These are phyloP conservation scores for Trichoderma arundinaceum DNA, from an alignment of 2,329 filamentous ascomycete species.

Conservation along the genomic window DNA sequence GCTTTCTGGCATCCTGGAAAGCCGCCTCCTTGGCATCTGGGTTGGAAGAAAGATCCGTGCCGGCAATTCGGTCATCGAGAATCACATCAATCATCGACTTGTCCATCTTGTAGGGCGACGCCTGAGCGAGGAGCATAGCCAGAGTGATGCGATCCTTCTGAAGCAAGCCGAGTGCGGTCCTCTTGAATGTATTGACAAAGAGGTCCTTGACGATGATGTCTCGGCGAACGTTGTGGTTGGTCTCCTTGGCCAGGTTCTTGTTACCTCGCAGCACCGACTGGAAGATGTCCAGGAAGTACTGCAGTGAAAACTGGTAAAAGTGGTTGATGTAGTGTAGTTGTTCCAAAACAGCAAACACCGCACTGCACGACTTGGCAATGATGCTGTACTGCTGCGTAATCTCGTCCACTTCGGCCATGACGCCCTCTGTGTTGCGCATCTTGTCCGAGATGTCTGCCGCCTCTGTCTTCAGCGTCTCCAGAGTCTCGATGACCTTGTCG, in stretches of 20 bases:
- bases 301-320: constrained; percentile 98
- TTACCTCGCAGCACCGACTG: constrained; percentile 86
- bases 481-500: constrained; percentile 95
- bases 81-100: constrained; percentile 85
- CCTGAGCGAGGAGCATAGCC: constrained; percentile 92
- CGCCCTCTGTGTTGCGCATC: constrained; percentile 94
- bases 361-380: constrained; percentile 93
- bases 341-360: constrained; percentile 94
- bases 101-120: constrained; percentile 95
- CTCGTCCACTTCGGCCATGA: constrained; percentile 96
- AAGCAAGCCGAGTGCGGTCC: constrained; percentile 89
- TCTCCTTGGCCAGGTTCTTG: constrained; percentile 71
- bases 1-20: constrained; percentile 69
- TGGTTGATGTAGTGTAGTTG: constrained; percentile 98
- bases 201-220: constrained; percentile 91
- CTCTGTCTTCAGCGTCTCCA: constrained; percentile 97
- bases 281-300: constrained; percentile 98
- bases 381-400: constrained; percentile 94
- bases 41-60: constrained; percentile 77
- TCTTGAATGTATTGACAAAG: constrained; percentile 88
- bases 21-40: constrained; percentile 68
- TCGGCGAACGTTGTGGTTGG: constrained; percentile 77
- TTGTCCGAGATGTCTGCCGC: constrained; percentile 94
- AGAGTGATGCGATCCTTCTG: constrained; percentile 95
- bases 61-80: constrained; percentile 76